Evolutionary conservation across 1,284 basidiomycete genomes (phyloP), one percentile per base, ranked within the genome.

Genomic region (Apiotrichum gracile): DNA sequence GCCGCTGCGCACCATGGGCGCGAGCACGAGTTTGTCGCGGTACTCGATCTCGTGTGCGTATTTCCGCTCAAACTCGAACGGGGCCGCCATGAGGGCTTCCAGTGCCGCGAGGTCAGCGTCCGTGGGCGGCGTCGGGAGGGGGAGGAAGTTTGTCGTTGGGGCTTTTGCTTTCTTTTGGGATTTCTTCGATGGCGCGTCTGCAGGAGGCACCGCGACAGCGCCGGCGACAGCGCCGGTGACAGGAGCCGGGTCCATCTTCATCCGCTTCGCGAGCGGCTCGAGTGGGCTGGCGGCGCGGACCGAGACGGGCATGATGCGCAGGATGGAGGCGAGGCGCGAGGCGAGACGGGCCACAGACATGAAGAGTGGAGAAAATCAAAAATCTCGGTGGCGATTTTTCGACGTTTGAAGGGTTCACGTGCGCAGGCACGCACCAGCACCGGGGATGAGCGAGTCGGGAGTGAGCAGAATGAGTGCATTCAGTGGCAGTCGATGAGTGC

Each of bases 1-100:
- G 57, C 92, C 90, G 49, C 89, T 92, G 64, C 91, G 83, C 49
- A 97, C 92, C 92, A 97, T 97, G 6, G 92, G 92, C 12, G 92
- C 92, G 22, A 97, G 81, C 66, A 92, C 85, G 31, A 92, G 77
- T 24, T 88, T 89, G 77, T 91, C 81, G 64, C 85, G 85, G 77
- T 78, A 79, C 34, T 73, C 67, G 24, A 74, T 31, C 52, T 69
- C 67, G 31, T 62, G 54, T 5, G 61, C 58, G 46, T 76, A 74
- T 13, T 45, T 51, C 49, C 61, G 66, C 4, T 42, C 24, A 21
- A 49, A 44, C 53, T 74, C 72, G 41, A 74, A 46, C 8, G 69
- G 65, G 17, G 59, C 33, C 1, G 22, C 27, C 71, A 76, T 75
- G 27, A 66, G 52, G 31, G 53, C 58, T 44, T 63, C 64, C 12